phyloP scores from a whole-genome alignment of 2,329 filamentous ascomycete species.

The Alternaria brassicicola region DNA sequence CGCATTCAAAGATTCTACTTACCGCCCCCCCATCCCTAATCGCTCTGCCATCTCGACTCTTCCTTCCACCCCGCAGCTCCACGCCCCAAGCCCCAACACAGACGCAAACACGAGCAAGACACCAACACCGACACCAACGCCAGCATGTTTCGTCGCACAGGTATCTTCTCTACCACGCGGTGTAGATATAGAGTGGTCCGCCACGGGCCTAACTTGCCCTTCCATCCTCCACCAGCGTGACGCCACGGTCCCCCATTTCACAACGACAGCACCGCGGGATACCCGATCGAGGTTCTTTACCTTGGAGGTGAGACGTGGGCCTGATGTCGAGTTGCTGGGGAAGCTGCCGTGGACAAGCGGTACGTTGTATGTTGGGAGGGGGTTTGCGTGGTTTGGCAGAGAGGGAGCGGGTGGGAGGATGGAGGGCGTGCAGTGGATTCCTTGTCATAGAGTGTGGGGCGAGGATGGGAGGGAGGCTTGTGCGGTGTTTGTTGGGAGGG shows the following conservation, averaged over 20 bases:
- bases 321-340: conserved; percentile 5
- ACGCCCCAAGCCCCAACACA: background rate
- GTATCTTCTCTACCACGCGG: conserved; percentile 77
- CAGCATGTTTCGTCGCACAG: conserved; percentile 76
- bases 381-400: conserved; percentile 11
- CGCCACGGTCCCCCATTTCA: background rate
- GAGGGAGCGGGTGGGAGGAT: background rate
- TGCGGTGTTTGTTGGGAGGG: conserved; percentile 36
- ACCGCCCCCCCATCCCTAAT: conserved; percentile 53
- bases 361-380: conserved; percentile 31
- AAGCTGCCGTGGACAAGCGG: conserved; percentile 21
- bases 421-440: conserved; percentile 37
- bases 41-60: background rate
- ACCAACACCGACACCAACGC: conserved; percentile 33
- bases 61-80: background rate
- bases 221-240: background rate
- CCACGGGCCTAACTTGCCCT: conserved; percentile 59
- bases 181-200: conserved; percentile 84
- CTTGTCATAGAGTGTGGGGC: conserved; percentile 43
- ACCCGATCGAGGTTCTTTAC: conserved; percentile 19
- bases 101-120: too few species aligned
- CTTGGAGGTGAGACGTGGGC: conserved; percentile 15
- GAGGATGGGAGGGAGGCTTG: conserved; percentile 27
- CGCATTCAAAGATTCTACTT: conserved; percentile 29
- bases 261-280: background rate